Percentiles rank a stretch among this genome's conserved stretches.
Evolutionary conservation across 2,329 filamentous ascomycete species (phyloP).

Genomic region (Huntiella moniliformis): DNA sequence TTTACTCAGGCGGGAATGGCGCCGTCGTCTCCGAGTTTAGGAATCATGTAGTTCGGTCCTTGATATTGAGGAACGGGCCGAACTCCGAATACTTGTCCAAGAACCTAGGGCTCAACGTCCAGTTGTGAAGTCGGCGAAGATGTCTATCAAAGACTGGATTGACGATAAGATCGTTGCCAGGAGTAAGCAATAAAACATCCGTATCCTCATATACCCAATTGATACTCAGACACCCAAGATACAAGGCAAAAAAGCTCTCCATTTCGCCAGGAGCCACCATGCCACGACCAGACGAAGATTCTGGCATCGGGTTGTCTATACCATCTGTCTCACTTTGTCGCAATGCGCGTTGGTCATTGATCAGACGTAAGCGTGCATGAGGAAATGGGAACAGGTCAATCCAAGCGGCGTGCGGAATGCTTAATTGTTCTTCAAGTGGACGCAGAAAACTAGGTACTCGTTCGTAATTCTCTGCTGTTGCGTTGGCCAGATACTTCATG

Average conservation of each 20-base stretch:
- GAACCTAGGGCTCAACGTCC: slow-evolving; percentile 58
- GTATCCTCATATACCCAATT: slow-evolving; percentile 72
- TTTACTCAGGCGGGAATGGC: too few relatives aligned
- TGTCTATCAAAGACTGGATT: slow-evolving; percentile 79
- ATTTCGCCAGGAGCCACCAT: slow-evolving; percentile 18
- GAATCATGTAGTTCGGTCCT: not conserved
- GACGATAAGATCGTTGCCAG: slow-evolving; percentile 50
- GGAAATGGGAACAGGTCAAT: slow-evolving; percentile 70
- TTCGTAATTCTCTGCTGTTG: slow-evolving; percentile 61
- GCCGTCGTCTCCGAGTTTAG: too few relatives aligned
- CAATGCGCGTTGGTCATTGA: slow-evolving; percentile 17
- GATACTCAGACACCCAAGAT: slow-evolving; percentile 53
- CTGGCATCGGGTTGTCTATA: not conserved
- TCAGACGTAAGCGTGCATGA: slow-evolving; percentile 49
- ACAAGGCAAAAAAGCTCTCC: slow-evolving; percentile 57
- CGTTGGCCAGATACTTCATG: slow-evolving; percentile 71
- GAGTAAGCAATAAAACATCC: slow-evolving; percentile 45
- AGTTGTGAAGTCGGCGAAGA: slow-evolving; percentile 56
- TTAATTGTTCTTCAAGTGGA: slow-evolving; percentile 47
- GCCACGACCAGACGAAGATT: not conserved
- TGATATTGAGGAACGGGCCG: slow-evolving; percentile 8
- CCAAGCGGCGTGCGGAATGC: slow-evolving; percentile 57
- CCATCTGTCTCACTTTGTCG: not conserved
- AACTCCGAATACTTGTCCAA: slow-evolving; percentile 39
- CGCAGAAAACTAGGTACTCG: slow-evolving; percentile 55